phyloP scores from a whole-genome alignment of 805 yeast genomes.

The Saccharomyces eubayanus region DNA sequence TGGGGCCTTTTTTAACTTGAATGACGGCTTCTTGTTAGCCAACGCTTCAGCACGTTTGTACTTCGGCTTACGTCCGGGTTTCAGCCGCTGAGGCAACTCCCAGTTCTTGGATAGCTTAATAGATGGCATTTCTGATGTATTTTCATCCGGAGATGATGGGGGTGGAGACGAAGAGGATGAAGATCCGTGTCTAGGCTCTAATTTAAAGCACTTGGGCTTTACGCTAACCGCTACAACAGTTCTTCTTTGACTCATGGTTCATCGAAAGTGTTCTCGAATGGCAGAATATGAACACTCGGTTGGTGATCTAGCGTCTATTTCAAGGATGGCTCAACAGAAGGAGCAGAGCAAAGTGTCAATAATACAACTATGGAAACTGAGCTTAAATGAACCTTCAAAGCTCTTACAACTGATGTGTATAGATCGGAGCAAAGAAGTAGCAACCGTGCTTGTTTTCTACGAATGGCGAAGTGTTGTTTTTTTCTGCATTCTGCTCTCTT shows the following conservation, averaged over 20 bases:
- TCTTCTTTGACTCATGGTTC: neutral
- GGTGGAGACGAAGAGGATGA: neutral
- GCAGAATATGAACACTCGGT: neutral
- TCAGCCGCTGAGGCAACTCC: constrained; percentile 75
- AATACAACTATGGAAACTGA: neutral
- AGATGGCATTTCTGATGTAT: neutral
- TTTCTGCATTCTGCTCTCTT: neutral
- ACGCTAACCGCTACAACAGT: neutral
- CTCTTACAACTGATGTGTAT: neutral
- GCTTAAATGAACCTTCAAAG: neutral
- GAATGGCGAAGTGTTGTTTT: neutral
- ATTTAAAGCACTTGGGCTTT: neutral
- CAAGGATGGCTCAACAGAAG: neutral
- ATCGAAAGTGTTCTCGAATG: neutral
- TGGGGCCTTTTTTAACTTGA: neutral
- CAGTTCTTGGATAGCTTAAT: constrained; percentile 47
- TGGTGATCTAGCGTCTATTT: neutral
- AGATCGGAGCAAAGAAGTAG: neutral
- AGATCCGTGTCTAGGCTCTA: neutral
- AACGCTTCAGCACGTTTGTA: neutral
- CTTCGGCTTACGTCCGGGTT: constrained; percentile 55
- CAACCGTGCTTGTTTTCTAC: neutral
- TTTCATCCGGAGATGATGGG: neutral
- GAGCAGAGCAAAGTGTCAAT: neutral
- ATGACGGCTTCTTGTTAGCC: neutral